Conservation (phyloP, 2,329 filamentous ascomycete genomes). For the Fusarium stilboides region DNA sequence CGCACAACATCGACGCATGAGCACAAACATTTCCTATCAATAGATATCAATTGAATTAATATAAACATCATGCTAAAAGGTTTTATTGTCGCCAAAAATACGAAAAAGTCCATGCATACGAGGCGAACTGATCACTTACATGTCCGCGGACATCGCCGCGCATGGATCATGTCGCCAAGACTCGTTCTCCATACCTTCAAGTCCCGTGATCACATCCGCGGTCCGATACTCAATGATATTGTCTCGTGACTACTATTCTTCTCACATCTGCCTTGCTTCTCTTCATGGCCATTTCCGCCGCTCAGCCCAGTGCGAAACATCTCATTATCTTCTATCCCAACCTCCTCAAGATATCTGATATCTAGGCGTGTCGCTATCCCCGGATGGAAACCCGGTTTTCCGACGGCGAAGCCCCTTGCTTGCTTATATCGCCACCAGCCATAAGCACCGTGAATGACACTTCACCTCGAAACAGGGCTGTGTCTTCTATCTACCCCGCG, state of each 20-base stretch:
- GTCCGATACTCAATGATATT: background rate
- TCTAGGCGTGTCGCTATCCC: conserved; percentile 39
- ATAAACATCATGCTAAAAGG: no score
- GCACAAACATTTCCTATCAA: no score
- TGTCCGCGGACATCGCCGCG: background rate
- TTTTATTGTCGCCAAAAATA: background rate
- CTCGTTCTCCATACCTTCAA: background rate
- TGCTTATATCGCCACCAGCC: conserved; percentile 22
- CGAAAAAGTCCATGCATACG: background rate
- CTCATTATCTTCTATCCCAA: background rate
- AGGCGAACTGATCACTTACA: background rate
- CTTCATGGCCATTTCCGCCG: background rate
- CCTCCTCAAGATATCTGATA: background rate
- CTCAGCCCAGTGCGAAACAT: conserved; percentile 32
- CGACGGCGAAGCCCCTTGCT: conserved; percentile 31
- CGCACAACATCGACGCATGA: no score
- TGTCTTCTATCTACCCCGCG: conserved; percentile 8
- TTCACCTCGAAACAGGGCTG: conserved; percentile 23
- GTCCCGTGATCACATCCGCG: conserved; percentile 17
- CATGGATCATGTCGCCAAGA: background rate
- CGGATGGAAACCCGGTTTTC: conserved; percentile 19
- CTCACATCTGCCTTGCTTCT: no score
- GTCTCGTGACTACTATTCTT: background rate
- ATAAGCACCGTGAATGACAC: conserved; percentile 32
- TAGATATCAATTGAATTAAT: no score